Evolutionary conservation across 441 rosid species (phyloP), one percentile per base, ranked within the genome.

Genomic region (Erodium texanum): DNA sequence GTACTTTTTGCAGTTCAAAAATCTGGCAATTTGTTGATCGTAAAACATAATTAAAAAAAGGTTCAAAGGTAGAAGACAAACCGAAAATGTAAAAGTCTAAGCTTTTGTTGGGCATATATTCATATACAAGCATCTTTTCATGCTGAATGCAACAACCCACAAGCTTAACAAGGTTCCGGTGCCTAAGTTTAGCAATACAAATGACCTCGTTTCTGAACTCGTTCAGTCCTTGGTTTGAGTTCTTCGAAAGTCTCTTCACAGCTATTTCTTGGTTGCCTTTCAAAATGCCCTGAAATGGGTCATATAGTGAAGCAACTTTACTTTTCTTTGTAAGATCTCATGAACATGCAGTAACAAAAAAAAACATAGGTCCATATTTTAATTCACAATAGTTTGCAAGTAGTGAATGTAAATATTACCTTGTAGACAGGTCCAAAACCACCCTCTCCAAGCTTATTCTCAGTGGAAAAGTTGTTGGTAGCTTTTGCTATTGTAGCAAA

Each of bases 121-220:
- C 81, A 45, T 79, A 77, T 9, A 77, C 32, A 36, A 78, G 69
- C 69, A 78, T 36, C 48, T 62, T 59, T 65, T 81, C 78, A 8
- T 71, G 74, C 29, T 76, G 69, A 7, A 76, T 64, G 68, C 82
- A 76, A 23, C 76, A 78, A 2, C 77, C 82, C 1, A 72, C 67
- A 16, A 78, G 79, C 50, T 71, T 73, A 12, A 75, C 84, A 29
- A 78, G 80, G 54, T 81, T 81, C 19, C 74, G 71, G 68, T 74
- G 80, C 62, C 78, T 77, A 54, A 81, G 84, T 65, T 77, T 81
- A 0, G 76, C 75, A 19, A 81, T 81, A 20, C 70, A 58, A 0
- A 29, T 24, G 0, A 76, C 79, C 75, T 81, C 84, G 45, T 79
- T 81, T 29, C 66, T 81, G 72, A 79, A 81, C 68, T 83, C 86